phyloP scores from a whole-genome alignment of 257 asterid species.

The Solanum sejunctum region DNA sequence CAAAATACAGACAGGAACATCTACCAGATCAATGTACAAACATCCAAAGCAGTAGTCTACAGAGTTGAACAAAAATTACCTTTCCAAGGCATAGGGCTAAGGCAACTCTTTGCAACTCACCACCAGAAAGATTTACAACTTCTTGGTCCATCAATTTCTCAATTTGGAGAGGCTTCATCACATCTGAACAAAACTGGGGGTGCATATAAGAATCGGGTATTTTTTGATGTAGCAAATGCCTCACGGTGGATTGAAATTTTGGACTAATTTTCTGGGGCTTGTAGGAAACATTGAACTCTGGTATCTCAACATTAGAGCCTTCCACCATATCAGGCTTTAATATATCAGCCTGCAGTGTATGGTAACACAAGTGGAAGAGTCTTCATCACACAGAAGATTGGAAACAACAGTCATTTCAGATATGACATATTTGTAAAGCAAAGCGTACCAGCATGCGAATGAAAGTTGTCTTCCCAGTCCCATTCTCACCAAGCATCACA shows the following conservation, averaged over 20 bases:
- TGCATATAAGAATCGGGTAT: slow-evolving; percentile 84
- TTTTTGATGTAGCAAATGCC: slow-evolving; percentile 67
- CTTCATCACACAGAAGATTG: not conserved
- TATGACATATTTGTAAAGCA: not conserved
- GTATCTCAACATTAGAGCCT: slow-evolving; percentile 74
- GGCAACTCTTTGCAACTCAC: slow-evolving; percentile 98
- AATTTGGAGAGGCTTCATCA: slow-evolving; percentile 94
- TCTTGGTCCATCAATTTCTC: slow-evolving; percentile 98
- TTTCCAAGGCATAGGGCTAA: slow-evolving; percentile 90
- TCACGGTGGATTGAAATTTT: slow-evolving; percentile 51
- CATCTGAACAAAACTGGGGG: slow-evolving; percentile 93
- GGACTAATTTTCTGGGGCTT: slow-evolving; percentile 98
- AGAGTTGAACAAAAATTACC: slow-evolving; percentile 22
- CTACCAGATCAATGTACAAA: not conserved
- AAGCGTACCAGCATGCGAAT: slow-evolving; percentile 82
- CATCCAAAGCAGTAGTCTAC: not conserved
- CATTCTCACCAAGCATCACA: slow-evolving; percentile 99
- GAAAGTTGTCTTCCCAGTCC: slow-evolving; percentile 96
- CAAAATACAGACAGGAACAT: not conserved
- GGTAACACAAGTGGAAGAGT: not conserved
- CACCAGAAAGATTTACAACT: slow-evolving; percentile 96
- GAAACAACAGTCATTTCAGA: not conserved
- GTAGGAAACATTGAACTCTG: slow-evolving; percentile 93
- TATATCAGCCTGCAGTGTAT: slow-evolving; percentile 64
- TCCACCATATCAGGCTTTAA: slow-evolving; percentile 77